These are phyloP conservation scores for Fomitopsis schrenkii DNA, from an alignment of 1,284 basidiomycete genomes.

Conservation along the genomic window DNA sequence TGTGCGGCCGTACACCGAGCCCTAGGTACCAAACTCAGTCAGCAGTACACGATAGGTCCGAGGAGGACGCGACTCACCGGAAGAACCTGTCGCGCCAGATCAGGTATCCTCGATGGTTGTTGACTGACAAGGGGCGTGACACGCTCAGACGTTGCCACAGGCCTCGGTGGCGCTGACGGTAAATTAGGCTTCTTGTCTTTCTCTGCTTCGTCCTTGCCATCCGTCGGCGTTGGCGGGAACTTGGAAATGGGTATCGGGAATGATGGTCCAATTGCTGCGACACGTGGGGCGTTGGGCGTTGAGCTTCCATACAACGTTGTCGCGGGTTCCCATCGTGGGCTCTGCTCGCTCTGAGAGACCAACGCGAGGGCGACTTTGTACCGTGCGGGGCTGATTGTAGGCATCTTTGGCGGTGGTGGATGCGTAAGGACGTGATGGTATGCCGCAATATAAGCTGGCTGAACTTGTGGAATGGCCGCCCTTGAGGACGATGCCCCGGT, in stretches of 20 bases:
- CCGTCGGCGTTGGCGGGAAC: constrained; percentile 13
- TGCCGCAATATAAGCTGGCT: constrained; percentile 59
- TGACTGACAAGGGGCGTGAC: constrained; percentile 48
- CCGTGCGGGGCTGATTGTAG: constrained; percentile 47
- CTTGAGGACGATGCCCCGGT: constrained; percentile 5
- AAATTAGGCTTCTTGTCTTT: constrained; percentile 44
- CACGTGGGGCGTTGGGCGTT: constrained; percentile 53
- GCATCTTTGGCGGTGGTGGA: constrained; percentile 40
- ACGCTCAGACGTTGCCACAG: constrained; percentile 50
- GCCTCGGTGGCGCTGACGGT: constrained; percentile 47
- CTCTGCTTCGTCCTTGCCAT: constrained; percentile 27
- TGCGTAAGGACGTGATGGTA: constrained; percentile 73
- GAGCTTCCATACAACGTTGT: constrained; percentile 58
- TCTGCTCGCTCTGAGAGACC: constrained; percentile 48
- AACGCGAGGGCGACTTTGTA: constrained; percentile 70
- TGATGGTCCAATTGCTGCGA: constrained; percentile 50
- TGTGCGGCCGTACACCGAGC: constrained; percentile 51
- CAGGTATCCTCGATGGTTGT: constrained; percentile 54
- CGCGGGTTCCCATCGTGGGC: constrained; percentile 63
- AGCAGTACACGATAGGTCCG: not conserved
- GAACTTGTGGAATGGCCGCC: constrained; percentile 38
- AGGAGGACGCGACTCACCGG: constrained; percentile 42
- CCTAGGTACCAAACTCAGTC: constrained; percentile 27
- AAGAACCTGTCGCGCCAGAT: constrained; percentile 55
- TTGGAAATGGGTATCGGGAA: constrained; percentile 43